A percentile compares a stretch with the other conserved stretches of the same genome.
Conservation (phyloP, 148 eudicot species). For the Chenopodium formosanum region DNA sequence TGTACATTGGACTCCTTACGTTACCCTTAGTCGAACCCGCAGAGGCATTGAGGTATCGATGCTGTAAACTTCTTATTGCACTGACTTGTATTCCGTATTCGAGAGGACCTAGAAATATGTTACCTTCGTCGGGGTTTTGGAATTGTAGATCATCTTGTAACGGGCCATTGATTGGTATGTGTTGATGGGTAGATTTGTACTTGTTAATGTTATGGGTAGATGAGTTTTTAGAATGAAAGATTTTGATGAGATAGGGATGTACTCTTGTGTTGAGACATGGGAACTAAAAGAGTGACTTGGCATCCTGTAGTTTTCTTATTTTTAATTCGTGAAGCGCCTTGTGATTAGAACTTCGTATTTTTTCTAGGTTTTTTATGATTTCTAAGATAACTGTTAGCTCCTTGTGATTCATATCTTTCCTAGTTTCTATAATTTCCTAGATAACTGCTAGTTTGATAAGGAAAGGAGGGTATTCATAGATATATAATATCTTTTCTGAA, state of each 20-base stretch:
- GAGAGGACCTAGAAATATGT: neutral
- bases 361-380: no score
- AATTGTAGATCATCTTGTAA: neutral
- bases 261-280: neutral
- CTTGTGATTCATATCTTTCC: no score
- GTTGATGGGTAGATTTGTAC: neutral
- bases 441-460: neutral
- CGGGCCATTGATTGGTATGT: neutral
- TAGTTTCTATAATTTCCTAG: no score
- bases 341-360: no score
- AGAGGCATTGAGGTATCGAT: neutral
- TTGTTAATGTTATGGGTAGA: neutral
- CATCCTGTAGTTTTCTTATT: neutral
- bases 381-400: neutral
- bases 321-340: no score
- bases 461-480: neutral
- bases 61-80: neutral
- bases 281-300: neutral
- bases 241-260: neutral
- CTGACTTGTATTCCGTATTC: neutral
- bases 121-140: neutral
- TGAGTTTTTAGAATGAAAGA: neutral
- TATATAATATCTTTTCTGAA: no score
- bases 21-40: neutral
- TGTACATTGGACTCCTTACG: no score